Conservation (phyloP, 139 green algal species). For the Chlamydomonas schloesseri region DNA sequence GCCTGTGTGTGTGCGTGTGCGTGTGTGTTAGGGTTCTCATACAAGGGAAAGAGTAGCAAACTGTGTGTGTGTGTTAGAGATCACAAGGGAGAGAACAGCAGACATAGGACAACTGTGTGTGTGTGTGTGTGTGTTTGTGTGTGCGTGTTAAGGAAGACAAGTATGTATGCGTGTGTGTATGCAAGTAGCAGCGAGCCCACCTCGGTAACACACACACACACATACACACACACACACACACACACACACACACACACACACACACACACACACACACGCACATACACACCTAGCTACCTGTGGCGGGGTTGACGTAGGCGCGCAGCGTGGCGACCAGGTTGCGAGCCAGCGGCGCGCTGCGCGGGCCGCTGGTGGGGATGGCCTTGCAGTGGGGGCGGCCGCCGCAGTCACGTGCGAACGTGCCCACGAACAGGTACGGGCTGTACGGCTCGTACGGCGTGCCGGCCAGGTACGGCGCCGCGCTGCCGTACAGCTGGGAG, state of each 20-base stretch:
- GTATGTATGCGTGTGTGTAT: no score
- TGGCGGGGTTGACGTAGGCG: constrained; percentile 49
- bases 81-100: no score
- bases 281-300: constrained; percentile 6
- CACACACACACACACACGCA: neutral
- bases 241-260: neutral
- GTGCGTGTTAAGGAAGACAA: no score
- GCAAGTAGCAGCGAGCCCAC: no score
- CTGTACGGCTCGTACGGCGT: constrained; percentile 34
- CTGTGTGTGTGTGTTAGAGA: neutral
- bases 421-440: constrained; percentile 33
- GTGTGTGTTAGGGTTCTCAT: no score
- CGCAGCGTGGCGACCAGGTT: constrained; percentile 39
- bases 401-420: constrained; percentile 45
- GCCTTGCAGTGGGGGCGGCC: constrained; percentile 34
- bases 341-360: constrained; percentile 31
- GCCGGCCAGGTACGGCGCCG: constrained; percentile 14
- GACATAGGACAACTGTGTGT: no score
- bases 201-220: no score
- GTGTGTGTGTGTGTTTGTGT: no score
- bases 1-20: neutral
- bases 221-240: no score
- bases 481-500: constrained; percentile 42
- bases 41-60: neutral
- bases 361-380: constrained; percentile 42